Percentiles rank a stretch among this genome's conserved stretches.
These are phyloP conservation scores for Annulohypoxylon maeteangense DNA, from an alignment of 495 filamentous ascomycete species.

Conservation along the genomic window DNA sequence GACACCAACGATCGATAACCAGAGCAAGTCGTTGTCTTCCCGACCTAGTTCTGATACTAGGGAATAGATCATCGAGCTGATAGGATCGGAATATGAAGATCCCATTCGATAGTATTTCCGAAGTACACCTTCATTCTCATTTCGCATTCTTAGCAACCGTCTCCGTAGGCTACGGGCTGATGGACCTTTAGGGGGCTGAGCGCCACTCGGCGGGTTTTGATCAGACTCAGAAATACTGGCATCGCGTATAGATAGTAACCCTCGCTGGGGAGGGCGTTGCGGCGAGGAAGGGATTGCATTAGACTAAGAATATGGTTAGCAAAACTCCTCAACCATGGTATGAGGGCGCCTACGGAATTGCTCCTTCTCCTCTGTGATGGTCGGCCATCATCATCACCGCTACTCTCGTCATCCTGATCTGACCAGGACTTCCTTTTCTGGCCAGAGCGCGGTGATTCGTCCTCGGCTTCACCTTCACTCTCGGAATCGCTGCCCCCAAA, in stretches of 20 bases:
- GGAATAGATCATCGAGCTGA: slow-evolving; percentile 92
- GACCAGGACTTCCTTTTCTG: slow-evolving; percentile 89
- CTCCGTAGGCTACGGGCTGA: slow-evolving; percentile 76
- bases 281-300: slow-evolving; percentile 63
- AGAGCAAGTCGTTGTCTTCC: slow-evolving; percentile 96
- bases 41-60: slow-evolving; percentile 93
- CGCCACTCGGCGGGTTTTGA: slow-evolving; percentile 62
- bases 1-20: slow-evolving; percentile 92
- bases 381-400: slow-evolving; percentile 74
- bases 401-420: slow-evolving; percentile 74
- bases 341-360: slow-evolving; percentile 72
- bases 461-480: slow-evolving; percentile 54
- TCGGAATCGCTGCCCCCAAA: slow-evolving; percentile 62
- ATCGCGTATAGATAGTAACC: slow-evolving; percentile 60
- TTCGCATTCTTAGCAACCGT: slow-evolving; percentile 75
- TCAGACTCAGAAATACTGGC: slow-evolving; percentile 52
- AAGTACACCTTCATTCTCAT: slow-evolving; percentile 77
- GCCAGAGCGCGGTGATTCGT: slow-evolving; percentile 48
- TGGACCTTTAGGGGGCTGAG: slow-evolving; percentile 68
- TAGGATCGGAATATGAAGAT: slow-evolving; percentile 91
- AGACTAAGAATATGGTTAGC: slow-evolving; percentile 64
- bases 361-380: slow-evolving; percentile 83
- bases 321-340: slow-evolving; percentile 8
- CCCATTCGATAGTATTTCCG: slow-evolving; percentile 85
- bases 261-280: slow-evolving; percentile 59